A percentile compares a stretch with the other conserved stretches of the same genome.
phyloP scores from a whole-genome alignment of 768 basidiomycete genomes.

The Russula ochroleuca region DNA sequence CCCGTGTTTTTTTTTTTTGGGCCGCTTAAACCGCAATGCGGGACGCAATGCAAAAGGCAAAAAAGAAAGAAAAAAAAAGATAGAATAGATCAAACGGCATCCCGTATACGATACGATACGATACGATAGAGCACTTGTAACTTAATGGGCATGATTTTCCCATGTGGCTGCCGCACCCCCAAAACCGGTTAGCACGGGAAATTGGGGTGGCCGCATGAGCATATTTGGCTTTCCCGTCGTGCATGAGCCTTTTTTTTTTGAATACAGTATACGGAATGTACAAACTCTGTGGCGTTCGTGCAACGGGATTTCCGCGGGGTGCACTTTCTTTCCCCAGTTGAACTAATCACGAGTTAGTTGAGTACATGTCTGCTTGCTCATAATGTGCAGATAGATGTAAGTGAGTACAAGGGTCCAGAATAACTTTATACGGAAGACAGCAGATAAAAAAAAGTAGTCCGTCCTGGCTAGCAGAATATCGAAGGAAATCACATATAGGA shows the following conservation, averaged over 20 bases:
- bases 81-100: not conserved
- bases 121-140: too few species aligned
- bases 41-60: not conserved
- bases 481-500: slow-evolving; percentile 14
- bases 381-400: slow-evolving; percentile 13
- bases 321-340: not conserved
- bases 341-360: slow-evolving; percentile 16
- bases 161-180: slow-evolving; percentile 19
- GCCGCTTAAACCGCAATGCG: not conserved
- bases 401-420: slow-evolving; percentile 21
- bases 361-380: slow-evolving; percentile 21
- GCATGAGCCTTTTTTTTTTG: not conserved
- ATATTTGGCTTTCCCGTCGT: slow-evolving; percentile 10
- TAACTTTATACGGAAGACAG: slow-evolving; percentile 10
- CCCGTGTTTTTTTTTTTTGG: too few species aligned
- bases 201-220: not conserved
- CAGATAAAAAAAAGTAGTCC: slow-evolving; percentile 4
- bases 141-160: not conserved
- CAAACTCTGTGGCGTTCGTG: slow-evolving; percentile 12
- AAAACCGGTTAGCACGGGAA: slow-evolving; percentile 20
- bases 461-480: slow-evolving; percentile 14
- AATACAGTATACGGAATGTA: not conserved
- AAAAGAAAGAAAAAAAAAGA: not conserved
- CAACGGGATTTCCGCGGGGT: slow-evolving; percentile 12
- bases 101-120: too few species aligned